phyloP scores from a whole-genome alignment of 2,329 filamentous ascomycete genomes.

The Alternaria incomplexa region DNA sequence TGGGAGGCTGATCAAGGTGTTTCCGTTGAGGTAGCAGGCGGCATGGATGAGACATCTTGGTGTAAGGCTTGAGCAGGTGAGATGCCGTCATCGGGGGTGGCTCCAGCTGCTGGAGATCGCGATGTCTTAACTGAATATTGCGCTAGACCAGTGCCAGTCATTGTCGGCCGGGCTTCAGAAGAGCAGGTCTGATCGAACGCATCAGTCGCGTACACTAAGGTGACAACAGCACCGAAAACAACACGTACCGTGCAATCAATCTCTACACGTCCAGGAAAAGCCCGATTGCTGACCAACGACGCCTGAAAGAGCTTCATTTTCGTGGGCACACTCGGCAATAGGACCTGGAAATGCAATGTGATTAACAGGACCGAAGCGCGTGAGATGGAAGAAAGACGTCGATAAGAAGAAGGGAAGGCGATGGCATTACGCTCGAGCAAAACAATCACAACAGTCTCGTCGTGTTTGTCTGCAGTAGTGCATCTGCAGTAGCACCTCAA shows the following conservation, averaged over 20 bases:
- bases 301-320: background rate
- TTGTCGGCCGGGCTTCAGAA: background rate
- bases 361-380: background rate
- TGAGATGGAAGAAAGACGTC: background rate
- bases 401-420: background rate
- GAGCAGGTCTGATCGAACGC: background rate
- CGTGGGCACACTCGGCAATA: background rate
- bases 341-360: no score
- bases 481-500: conserved; percentile 27
- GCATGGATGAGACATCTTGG: background rate
- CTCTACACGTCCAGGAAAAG: background rate
- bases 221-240: conserved; percentile 5
- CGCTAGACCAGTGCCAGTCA: no score
- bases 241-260: background rate
- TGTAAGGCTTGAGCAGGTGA: background rate
- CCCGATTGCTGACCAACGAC: conserved; percentile 27
- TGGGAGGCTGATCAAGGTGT: background rate
- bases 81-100: background rate
- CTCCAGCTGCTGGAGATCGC: background rate
- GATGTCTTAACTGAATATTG: no score
- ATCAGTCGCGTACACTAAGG: background rate
- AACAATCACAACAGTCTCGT: conserved; percentile 16
- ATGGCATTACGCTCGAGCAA: background rate
- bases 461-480: conserved; percentile 22
- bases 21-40: background rate